phyloP scores from a whole-genome alignment of 768 basidiomycete genomes.

The Boletus sp. region DNA sequence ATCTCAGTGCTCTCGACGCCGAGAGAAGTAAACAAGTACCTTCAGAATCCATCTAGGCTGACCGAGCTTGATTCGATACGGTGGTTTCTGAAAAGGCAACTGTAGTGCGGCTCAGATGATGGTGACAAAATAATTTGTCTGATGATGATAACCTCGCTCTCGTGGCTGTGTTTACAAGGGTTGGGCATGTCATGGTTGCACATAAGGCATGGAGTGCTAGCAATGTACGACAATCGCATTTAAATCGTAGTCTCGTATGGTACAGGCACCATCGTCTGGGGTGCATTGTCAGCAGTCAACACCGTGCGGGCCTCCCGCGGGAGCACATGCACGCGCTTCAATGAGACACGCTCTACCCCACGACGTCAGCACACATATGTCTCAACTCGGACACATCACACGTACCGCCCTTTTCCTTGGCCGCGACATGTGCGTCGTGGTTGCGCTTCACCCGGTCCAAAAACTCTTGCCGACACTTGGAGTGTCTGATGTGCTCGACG shows the following conservation, averaged over 20 bases:
- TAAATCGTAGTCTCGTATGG: conserved; percentile 97
- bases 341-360: conserved; percentile 64
- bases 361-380: neutral
- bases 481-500: conserved; percentile 94
- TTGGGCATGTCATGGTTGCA: conserved; percentile 20
- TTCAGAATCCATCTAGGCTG: too few relatives aligned
- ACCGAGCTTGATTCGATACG: too few relatives aligned
- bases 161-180: neutral
- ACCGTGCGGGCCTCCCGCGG: conserved; percentile 82
- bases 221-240: conserved; percentile 31
- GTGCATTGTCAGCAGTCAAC: conserved; percentile 68
- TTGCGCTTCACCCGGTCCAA: conserved; percentile 93
- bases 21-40: too few relatives aligned
- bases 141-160: too few relatives aligned
- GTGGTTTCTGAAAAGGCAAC: too few relatives aligned
- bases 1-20: too few relatives aligned
- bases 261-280: conserved; percentile 91
- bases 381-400: conserved; percentile 13
- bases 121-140: too few relatives aligned
- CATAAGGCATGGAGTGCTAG: conserved; percentile 19
- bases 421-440: conserved; percentile 76
- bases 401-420: conserved; percentile 87
- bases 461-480: conserved; percentile 97
- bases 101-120: too few relatives aligned
- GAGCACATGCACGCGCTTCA: conserved; percentile 82